Base-by-base conservation (phyloP, 352 stramenopile species). In the Nothophytophthora sp. region DNA sequence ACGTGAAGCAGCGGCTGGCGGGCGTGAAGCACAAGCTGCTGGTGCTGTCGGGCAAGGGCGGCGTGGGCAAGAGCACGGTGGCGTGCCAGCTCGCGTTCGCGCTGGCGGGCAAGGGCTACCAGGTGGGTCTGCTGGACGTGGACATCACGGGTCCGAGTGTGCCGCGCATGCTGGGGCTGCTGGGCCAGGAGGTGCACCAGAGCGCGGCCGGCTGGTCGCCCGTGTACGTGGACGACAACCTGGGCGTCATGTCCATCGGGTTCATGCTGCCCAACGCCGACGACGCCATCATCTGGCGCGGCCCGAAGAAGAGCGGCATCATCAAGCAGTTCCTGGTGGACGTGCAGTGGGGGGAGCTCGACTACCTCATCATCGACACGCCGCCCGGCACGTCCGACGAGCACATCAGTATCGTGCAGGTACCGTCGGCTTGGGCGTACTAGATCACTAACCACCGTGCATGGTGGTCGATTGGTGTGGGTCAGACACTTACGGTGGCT, bases 301-400 rank as follows among this genome's bases (percentile, higher is more conserved):
- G 97, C 16, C 97, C 98, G 10, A 95, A 98, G 72, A 99, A 99
- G 77, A 99, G 99, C 76, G 97, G 95, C 30, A 90, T 99, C 30
- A 99, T 99, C 77, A 99, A 99, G 80, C 97, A 99, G 78, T 99
- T 99, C 72, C 83, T 99, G 28, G 99, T 98, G 13, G 95, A 99
- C 58, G 98, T 99, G 12, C 95, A 99, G 76, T 99, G 98, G 98
- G 97, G 97, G 15, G 79, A 97, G 28, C 88, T 99, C 34, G 98
- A 99, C 81, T 99, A 99, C 67, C 76, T 99, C 32, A 97, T 99
- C 62, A 97, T 99, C 30, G 98, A 99, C 74, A 99, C 97, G 56
- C 98, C 98, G 4, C 98, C 98, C 7, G 98, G 98, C 37, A 99
- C 98, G 15, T 99, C 92, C 27, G 98, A 99, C 63, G 98, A 99